These are phyloP conservation scores for Margaritispora aquatica DNA, from an alignment of 495 filamentous ascomycete species.

Conservation along the genomic window DNA sequence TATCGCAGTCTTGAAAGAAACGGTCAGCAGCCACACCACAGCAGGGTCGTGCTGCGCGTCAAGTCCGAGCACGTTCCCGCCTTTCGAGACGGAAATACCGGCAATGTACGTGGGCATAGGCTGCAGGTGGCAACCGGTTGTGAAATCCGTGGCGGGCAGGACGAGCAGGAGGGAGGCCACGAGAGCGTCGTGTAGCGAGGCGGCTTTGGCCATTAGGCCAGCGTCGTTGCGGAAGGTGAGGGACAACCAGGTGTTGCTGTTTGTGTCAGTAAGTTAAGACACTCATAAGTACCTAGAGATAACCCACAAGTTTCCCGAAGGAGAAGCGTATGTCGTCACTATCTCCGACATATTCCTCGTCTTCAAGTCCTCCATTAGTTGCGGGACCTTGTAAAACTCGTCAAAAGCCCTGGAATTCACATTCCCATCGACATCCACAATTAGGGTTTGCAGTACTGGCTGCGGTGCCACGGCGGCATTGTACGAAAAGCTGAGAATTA, in stretches of 20 bases:
- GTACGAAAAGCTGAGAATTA: background rate
- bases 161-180: slow-evolving; percentile 1
- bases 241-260: background rate
- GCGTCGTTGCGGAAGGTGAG: background rate
- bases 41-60: slow-evolving; percentile 25
- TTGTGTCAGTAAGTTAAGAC: background rate
- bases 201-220: slow-evolving; percentile 5
- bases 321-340: background rate
- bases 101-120: slow-evolving; percentile 9
- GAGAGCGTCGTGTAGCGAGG: slow-evolving; percentile 9
- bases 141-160: slow-evolving; percentile 3
- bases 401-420: background rate
- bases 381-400: background rate
- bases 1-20: slow-evolving; percentile 28
- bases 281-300: background rate
- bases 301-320: background rate
- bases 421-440: background rate
- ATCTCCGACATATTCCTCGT: background rate
- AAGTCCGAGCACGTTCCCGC: slow-evolving; percentile 13
- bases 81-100: background rate
- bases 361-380: background rate
- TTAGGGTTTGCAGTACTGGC: background rate
- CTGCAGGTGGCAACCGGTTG: slow-evolving; percentile 6
- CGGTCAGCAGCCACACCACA: slow-evolving; percentile 38
- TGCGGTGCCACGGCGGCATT: background rate